Evolutionary conservation across 2,329 filamentous ascomycete species (phyloP).

Genomic region (Fusarium guadeloupense): DNA sequence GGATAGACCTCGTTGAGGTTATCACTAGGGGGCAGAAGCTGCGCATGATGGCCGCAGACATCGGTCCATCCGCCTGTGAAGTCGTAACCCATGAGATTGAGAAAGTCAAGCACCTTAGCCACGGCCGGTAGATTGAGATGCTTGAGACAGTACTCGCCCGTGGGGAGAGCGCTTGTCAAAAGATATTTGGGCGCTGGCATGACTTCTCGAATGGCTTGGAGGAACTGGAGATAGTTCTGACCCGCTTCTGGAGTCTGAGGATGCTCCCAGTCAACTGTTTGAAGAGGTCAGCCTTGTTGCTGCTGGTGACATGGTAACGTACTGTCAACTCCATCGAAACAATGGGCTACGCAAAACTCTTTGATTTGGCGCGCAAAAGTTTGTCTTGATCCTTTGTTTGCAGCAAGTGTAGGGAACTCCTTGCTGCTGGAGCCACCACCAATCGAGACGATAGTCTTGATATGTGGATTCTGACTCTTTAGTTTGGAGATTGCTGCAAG

Average conservation of each 20-base stretch:
- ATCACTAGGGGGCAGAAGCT: conserved; percentile 59
- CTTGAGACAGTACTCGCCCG: conserved; percentile 68
- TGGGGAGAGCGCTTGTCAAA: conserved; percentile 69
- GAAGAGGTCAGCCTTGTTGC: background rate
- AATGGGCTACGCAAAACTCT: conserved; percentile 64
- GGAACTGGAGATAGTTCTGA: conserved; percentile 64
- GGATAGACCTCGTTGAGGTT: conserved; percentile 40
- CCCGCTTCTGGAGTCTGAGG: conserved; percentile 64
- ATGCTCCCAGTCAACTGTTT: conserved; percentile 74
- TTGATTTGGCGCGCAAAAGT: conserved; percentile 65
- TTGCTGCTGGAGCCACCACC: conserved; percentile 72
- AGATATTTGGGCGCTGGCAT: conserved; percentile 66
- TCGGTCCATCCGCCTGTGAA: conserved; percentile 71
- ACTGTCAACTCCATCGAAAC: conserved; percentile 73
- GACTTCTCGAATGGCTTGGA: conserved; percentile 62
- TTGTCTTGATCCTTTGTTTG: conserved; percentile 55
- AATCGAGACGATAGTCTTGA: conserved; percentile 70
- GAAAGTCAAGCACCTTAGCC: conserved; percentile 63
- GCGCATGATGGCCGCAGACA: conserved; percentile 70
- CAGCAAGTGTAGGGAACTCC: conserved; percentile 67
- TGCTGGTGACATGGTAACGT: conserved; percentile 5
- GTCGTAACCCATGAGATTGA: conserved; percentile 77
- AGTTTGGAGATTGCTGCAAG: conserved; percentile 67
- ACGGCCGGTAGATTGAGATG: conserved; percentile 66
- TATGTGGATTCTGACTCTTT: conserved; percentile 63